Percentiles rank a stretch among this genome's conserved stretches.
Evolutionary conservation across 2,329 filamentous ascomycete genomes (phyloP).

Genomic region (Mollisia scopiformis): DNA sequence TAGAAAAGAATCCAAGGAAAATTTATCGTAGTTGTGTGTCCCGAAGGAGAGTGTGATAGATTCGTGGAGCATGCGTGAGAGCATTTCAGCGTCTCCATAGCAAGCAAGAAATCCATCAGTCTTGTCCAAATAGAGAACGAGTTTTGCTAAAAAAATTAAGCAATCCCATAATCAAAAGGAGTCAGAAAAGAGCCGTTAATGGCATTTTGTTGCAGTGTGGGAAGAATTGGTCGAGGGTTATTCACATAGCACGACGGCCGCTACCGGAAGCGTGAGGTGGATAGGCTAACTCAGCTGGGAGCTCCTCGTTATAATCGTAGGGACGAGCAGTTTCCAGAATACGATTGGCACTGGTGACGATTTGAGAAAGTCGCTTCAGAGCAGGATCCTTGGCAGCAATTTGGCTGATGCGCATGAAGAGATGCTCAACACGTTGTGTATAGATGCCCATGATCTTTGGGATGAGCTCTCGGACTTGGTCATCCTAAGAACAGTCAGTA

Average conservation of each 20-base stretch:
- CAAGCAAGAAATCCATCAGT: constrained; percentile 15
- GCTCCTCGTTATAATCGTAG: constrained; percentile 5
- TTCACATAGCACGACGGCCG: not conserved
- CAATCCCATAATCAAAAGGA: constrained; percentile 27
- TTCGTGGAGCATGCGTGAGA: constrained; percentile 26
- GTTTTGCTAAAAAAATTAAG: constrained; percentile 26
- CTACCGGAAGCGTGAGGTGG: not conserved
- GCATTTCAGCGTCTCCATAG: constrained; percentile 36
- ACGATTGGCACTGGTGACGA: constrained; percentile 40
- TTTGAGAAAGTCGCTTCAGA: constrained; percentile 50
- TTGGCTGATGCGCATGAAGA: constrained; percentile 54
- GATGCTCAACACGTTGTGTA: constrained; percentile 53
- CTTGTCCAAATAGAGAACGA: constrained; percentile 24
- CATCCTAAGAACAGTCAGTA: constrained; percentile 46
- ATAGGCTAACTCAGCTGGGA: constrained; percentile 14
- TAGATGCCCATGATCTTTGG: constrained; percentile 60
- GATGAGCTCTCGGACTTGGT: constrained; percentile 56
- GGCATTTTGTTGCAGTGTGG: not conserved
- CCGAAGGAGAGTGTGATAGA: constrained; percentile 11
- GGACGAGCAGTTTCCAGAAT: constrained; percentile 32
- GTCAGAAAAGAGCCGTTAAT: constrained; percentile 13
- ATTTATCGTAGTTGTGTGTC: constrained; percentile 11
- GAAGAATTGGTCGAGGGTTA: not conserved
- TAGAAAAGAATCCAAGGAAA: constrained; percentile 18
- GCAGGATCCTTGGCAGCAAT: constrained; percentile 50